Base-by-base conservation (phyloP, 2,329 filamentous ascomycete species). In the Periconia sp. region DNA sequence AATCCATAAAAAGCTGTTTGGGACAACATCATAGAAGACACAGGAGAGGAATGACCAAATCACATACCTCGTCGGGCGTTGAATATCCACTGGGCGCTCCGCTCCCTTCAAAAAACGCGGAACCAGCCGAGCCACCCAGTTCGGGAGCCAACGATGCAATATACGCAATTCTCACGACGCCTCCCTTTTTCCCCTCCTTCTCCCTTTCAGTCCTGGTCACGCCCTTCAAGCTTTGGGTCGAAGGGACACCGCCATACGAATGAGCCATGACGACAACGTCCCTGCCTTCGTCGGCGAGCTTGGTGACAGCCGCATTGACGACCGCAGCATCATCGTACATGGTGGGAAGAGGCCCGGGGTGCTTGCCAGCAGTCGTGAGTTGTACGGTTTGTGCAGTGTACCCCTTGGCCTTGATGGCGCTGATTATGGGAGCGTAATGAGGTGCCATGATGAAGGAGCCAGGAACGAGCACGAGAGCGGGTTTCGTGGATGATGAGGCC, bases 211-310 rank as follows among this genome's bases (percentile, higher is more conserved):
- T 59, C 45, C 64, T 64, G 2, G 54, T 58, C 8, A 74, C 18
- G 1, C 67, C 66, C 46, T 73, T 65, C 11, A 66, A 43, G 31
- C 55, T 58, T 45, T 74, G 58, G 9, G 61, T 68, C 6, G 62
- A 63, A 0, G 66, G 64, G 40, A 72, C 47, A 1, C 71, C 75
- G 18, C 72, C 66, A 55, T 75, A 76, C 7, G 72, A 76, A 54
- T 77, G 74, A 46, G 64, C 66, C 6, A 74, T 52, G 11, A 77
- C 40, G 3, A 76, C 57, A 17, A 76, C 58, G 18, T 76, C 68
- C 49, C 72, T 70, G 15, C 66, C 73, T 44, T 69, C 57, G 5
- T 70, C 64, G 30, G 61, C 62, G 2, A 73, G 49, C 17, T 59
- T 58, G 14, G 47, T 44, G 13, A 62, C 58, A 13, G 52, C 62